Evolutionary conservation across 2,329 filamentous ascomycete species (phyloP).

Genomic region (Colletotrichum chrysophilum): DNA sequence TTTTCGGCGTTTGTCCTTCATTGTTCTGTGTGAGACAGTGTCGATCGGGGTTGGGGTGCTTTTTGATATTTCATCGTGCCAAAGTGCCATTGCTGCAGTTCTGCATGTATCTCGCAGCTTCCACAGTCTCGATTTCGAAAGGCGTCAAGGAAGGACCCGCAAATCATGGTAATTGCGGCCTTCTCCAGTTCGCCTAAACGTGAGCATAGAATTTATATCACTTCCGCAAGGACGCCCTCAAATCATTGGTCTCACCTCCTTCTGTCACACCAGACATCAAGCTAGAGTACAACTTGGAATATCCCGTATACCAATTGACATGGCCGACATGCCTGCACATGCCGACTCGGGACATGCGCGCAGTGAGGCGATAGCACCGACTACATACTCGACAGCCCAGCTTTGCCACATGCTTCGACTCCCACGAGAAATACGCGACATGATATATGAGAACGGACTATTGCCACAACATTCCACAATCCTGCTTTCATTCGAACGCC

Average conservation of each 20-base stretch:
- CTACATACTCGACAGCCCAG: not conserved
- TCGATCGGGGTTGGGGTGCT: accelerated
- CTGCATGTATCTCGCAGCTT: not conserved
- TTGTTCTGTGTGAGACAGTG: not conserved
- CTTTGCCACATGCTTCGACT: not conserved
- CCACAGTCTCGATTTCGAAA: not conserved
- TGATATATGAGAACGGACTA: not conserved
- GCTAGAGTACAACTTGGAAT: not conserved
- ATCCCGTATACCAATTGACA: not conserved
- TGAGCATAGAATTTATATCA: not conserved
- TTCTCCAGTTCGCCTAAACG: not conserved
- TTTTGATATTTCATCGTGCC: not conserved
- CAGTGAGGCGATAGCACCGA: not conserved
- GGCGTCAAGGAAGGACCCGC: too few species aligned
- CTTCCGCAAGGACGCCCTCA: accelerated
- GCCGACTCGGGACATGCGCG: accelerated
- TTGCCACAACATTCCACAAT: not conserved
- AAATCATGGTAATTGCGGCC: not conserved
- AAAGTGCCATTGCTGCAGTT: not conserved
- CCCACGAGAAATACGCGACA: not conserved
- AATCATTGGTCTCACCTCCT: accelerated
- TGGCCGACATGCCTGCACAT: not conserved
- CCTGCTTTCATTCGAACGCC: not conserved
- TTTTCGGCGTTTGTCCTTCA: accelerated
- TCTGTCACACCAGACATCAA: not conserved